These are phyloP conservation scores for Botrytis deweyae DNA, from an alignment of 2,329 filamentous ascomycete genomes.

Conservation along the genomic window DNA sequence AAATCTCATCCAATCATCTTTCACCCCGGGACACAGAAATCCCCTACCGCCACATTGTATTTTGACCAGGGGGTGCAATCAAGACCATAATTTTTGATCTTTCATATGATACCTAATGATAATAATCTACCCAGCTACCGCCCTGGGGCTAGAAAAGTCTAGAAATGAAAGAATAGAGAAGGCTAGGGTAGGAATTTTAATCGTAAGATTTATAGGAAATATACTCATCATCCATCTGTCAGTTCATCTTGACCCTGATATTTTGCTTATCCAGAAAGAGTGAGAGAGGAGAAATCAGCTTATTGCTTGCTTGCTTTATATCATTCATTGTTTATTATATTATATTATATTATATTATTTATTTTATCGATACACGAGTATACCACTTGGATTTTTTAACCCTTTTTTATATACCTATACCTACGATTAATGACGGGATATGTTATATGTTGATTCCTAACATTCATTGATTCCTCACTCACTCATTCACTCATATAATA, in stretches of 20 bases:
- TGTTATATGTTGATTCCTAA: neutral
- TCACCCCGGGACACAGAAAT: neutral
- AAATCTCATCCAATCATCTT: slow-evolving; percentile 1
- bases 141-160: neutral
- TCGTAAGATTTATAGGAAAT: slow-evolving; percentile 1
- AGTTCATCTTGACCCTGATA: slow-evolving; percentile 1
- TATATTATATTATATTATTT: neutral
- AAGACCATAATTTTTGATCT: neutral
- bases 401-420: neutral
- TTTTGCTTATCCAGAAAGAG: neutral
- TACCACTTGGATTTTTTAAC: neutral
- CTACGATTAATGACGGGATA: neutral
- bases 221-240: neutral
- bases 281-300: neutral
- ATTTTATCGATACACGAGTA: neutral
- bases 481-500: neutral
- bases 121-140: neutral
- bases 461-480: neutral
- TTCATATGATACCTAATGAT: neutral
- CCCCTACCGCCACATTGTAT: neutral
- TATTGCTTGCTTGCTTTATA: neutral
- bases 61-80: neutral
- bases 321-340: neutral
- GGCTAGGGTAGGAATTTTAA: neutral
- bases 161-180: neutral